These are phyloP conservation scores for Corniculantispora saksenae DNA, from an alignment of 2,329 filamentous ascomycete genomes.

Conservation along the genomic window DNA sequence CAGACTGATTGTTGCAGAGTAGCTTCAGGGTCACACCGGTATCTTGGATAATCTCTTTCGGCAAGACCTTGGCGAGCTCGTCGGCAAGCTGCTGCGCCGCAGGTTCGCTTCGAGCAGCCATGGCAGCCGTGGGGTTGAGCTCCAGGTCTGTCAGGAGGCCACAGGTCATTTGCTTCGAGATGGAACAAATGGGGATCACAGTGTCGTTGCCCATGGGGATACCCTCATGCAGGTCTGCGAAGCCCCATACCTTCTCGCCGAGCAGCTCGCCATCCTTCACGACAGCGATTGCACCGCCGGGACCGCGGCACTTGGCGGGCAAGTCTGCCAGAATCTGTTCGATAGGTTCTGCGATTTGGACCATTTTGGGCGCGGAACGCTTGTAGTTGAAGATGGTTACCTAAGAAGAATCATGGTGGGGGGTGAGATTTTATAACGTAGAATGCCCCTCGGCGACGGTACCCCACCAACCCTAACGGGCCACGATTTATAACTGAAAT, in stretches of 20 bases:
- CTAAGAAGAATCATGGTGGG: conserved; percentile 2
- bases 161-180: conserved; percentile 47
- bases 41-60: conserved; percentile 23
- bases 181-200: conserved; percentile 47
- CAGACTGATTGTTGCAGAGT: conserved; percentile 44
- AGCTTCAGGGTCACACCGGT: conserved; percentile 37
- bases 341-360: conserved; percentile 6
- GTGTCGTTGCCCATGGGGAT: conserved; percentile 38
- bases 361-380: background rate
- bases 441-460: background rate
- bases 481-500: background rate
- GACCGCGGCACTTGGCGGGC: conserved; percentile 32
- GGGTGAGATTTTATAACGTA: conserved; percentile 8
- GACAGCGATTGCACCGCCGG: conserved; percentile 44
- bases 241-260: conserved; percentile 43
- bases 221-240: conserved; percentile 40
- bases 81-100: conserved; percentile 31
- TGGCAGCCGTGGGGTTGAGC: conserved; percentile 30
- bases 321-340: conserved; percentile 16
- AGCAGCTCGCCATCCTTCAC: conserved; percentile 43
- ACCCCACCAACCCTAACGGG: conserved; percentile 6
- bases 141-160: conserved; percentile 37
- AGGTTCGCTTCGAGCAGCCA: conserved; percentile 30
- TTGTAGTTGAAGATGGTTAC: background rate
- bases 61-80: conserved; percentile 28